Conservation (phyloP, 257 asterid genomes). For the Fraxinus americana region DNA sequence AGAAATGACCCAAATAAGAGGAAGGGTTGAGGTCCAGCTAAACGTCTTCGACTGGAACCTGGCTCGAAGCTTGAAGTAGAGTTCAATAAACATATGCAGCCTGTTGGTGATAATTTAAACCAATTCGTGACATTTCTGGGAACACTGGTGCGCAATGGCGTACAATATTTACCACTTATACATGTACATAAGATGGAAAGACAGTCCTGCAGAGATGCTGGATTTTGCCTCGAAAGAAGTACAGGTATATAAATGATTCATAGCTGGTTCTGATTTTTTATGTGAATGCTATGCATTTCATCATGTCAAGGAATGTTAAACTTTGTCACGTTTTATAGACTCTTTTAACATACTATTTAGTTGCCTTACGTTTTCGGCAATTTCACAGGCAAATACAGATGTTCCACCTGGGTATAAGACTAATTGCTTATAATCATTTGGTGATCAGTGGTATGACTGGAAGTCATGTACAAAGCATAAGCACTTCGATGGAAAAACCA, state of each 20-base stretch:
- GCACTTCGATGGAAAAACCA: neutral
- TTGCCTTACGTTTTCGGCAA: neutral
- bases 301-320: too few relatives aligned
- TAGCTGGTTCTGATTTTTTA: too few relatives aligned
- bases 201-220: neutral
- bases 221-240: neutral
- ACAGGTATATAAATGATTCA: neutral
- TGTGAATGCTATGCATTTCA: neutral
- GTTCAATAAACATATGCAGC: too few relatives aligned
- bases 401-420: neutral
- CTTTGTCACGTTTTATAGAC: too few relatives aligned
- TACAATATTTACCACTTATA: neutral
- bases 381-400: neutral
- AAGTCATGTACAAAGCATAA: neutral
- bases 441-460: neutral
- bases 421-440: neutral
- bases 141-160: neutral
- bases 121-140: neutral
- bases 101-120: too few relatives aligned
- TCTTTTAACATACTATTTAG: too few relatives aligned
- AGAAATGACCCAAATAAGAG: too few relatives aligned
- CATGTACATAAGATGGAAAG: neutral
- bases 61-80: too few relatives aligned
- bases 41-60: too few relatives aligned
- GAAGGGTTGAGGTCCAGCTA: too few relatives aligned